phyloP scores from a whole-genome alignment of 1,139 yeast species.

The Lodderomyces metapsilosis region DNA sequence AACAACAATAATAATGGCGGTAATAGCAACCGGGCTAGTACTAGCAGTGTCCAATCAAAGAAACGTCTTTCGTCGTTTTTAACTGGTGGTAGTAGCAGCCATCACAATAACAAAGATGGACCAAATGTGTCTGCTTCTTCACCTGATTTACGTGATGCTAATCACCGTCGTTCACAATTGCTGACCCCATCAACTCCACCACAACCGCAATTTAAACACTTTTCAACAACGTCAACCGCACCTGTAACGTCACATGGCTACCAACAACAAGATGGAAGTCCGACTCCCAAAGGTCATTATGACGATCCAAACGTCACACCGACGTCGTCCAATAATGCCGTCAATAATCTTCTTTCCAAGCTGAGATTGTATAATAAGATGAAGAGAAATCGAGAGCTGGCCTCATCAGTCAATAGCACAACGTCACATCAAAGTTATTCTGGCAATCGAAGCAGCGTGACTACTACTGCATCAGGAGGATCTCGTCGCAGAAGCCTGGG shows the following conservation, averaged over 20 bases:
- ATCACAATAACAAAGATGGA: not conserved
- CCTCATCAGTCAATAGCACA: slow-evolving; percentile 29
- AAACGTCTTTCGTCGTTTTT: slow-evolving; percentile 28
- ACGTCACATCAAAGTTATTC: slow-evolving; percentile 17
- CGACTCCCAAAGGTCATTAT: not conserved
- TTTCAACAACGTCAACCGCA: slow-evolving; percentile 2
- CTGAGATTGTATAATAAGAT: slow-evolving; percentile 38
- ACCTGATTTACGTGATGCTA: slow-evolving; percentile 1
- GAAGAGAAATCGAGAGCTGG: slow-evolving; percentile 41
- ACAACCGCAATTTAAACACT: slow-evolving; percentile 4
- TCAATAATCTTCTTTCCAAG: slow-evolving; percentile 35
- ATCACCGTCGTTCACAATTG: not conserved
- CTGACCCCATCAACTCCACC: slow-evolving; percentile 9
- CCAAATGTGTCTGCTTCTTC: slow-evolving; percentile 3
- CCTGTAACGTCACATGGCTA: not conserved
- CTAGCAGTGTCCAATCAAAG: slow-evolving; percentile 18
- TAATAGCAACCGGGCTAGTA: slow-evolving; percentile 7
- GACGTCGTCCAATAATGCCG: not conserved
- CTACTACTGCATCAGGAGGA: slow-evolving; percentile 23
- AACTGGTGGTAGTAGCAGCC: slow-evolving; percentile 14
- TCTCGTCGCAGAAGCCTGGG: slow-evolving; percentile 24
- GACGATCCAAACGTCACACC: not conserved
- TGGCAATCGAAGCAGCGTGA: slow-evolving; percentile 26
- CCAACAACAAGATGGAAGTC: slow-evolving; percentile 15
- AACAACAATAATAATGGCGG: no score